Evolutionary conservation across 371 early-diverging fungal genomes (phyloP), one percentile per base, ranked within the genome.

Genomic region (Rozella allomycis): DNA sequence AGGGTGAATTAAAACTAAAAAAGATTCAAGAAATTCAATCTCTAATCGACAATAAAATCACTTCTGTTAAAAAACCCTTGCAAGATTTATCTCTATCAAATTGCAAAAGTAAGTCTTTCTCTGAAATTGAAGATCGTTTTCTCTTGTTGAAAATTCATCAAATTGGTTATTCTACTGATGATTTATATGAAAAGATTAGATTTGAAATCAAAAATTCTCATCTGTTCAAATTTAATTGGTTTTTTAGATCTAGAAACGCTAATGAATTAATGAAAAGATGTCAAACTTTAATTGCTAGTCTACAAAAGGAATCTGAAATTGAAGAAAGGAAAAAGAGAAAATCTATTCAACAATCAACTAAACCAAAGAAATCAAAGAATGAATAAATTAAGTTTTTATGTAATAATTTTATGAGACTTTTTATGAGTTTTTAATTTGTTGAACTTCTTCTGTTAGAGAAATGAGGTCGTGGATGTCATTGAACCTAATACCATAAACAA

Each of bases 101-200:
- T 47, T 49, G 49, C 27, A 78, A 73, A 37, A 83, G 86, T 34
- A 86, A 83, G 44, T 76, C 75, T 40, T 90, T 68, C 45, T 80
- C 81, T 2, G 93, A 91, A 40, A 88, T 86, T 25, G 96, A 94
- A 52, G 96, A 94, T 51, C 75, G 87, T 6, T 94, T 85, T 53
- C 41, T 94, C 47, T 56, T 56, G 31, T n/a, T 49, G 27, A 11
- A 13, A 17, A 9, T 5, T 21, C 7, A 10, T 7, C 1, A 25
- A 22, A 34, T 13, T 37, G 91, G 91, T 1, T 80, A 79, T 33
- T 79, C 74, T 17, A 65, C 70, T 17, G 90, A 88, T 18, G 86
- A 90, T 38, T 80, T 78, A 0, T 83, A 86, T 47, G 88, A 90
- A 29, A 55, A 66, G 39, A 80, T 94, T 42, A 62, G 80, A 27